phyloP scores from a whole-genome alignment of 208 protist genomes.

The Crithidia acanthocephali region DNA sequence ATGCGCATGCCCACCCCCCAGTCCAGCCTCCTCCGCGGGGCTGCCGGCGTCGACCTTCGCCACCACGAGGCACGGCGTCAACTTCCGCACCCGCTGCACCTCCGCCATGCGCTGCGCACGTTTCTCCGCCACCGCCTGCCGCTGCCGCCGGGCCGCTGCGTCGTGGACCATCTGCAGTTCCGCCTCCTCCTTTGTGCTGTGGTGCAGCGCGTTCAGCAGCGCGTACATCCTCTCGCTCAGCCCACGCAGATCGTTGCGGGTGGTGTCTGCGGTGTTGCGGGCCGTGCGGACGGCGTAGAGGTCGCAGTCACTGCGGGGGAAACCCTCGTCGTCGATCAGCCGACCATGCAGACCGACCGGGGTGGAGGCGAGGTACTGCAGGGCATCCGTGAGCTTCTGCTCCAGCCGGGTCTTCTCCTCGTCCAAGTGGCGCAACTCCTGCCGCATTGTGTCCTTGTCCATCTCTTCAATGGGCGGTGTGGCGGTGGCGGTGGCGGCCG shows the following conservation, averaged over 20 bases:
- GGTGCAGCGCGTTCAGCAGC: slow-evolving; percentile 67
- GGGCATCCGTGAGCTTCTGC: slow-evolving; percentile 51
- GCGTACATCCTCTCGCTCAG: slow-evolving; percentile 57
- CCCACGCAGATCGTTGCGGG: slow-evolving; percentile 67
- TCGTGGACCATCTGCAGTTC: slow-evolving; percentile 58
- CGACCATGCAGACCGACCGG: slow-evolving; percentile 63
- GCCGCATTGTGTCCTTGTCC: slow-evolving; percentile 19
- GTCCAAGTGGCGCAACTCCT: slow-evolving; percentile 49
- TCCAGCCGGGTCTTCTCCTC: slow-evolving; percentile 40
- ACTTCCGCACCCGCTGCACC: slow-evolving; percentile 30
- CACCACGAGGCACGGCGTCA: slow-evolving; percentile 56
- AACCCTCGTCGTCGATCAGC: slow-evolving; percentile 83
- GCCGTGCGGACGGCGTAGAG: slow-evolving; percentile 83
- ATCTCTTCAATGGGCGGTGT: slow-evolving; percentile 12
- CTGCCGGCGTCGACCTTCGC: slow-evolving; percentile 46
- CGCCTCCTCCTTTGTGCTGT: slow-evolving; percentile 50
- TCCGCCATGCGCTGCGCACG: slow-evolving; percentile 39
- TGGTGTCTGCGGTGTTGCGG: slow-evolving; percentile 65
- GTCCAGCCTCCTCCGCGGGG: slow-evolving; percentile 61
- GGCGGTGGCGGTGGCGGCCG: background rate
- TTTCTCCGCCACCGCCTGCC: slow-evolving; percentile 35
- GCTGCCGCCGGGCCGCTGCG: slow-evolving; percentile 30
- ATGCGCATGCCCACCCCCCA: slow-evolving; percentile 50
- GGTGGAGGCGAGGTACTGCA: slow-evolving; percentile 66
- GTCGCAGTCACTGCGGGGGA: slow-evolving; percentile 84